These are phyloP conservation scores for Melastoma malabathricum DNA, from an alignment of 345 rosid species.

Conservation along the genomic window DNA sequence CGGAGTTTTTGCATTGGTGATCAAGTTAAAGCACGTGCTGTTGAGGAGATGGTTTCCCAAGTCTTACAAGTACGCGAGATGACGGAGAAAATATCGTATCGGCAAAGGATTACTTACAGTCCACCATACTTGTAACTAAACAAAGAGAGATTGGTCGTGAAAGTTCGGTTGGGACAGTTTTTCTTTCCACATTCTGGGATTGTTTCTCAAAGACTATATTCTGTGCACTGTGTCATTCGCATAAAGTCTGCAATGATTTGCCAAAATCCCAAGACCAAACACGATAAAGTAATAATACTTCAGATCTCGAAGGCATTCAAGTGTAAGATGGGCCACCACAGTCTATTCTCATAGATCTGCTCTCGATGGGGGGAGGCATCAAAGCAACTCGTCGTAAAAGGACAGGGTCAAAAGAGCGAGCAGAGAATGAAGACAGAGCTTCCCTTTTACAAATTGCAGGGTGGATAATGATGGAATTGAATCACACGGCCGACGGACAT, in stretches of 20 bases:
- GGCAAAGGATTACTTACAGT: too few relatives aligned
- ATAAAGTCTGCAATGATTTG: too few relatives aligned
- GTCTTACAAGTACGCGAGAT: conserved; percentile 44
- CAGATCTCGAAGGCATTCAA: background rate
- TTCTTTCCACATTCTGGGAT: too few relatives aligned
- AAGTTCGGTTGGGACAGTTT: too few relatives aligned
- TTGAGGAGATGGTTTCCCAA: conserved; percentile 64
- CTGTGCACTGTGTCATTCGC: too few relatives aligned
- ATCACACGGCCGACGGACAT: background rate
- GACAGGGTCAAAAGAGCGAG: conserved; percentile 1
- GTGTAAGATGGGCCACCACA: background rate
- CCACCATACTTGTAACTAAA: too few relatives aligned
- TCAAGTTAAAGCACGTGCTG: conserved; percentile 63
- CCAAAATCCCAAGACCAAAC: too few relatives aligned
- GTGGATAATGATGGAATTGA: conserved; percentile 7
- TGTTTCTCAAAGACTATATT: too few relatives aligned
- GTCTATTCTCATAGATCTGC: background rate
- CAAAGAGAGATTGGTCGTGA: too few relatives aligned
- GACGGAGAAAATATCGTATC: too few relatives aligned
- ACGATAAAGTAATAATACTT: background rate
- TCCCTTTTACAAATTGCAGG: conserved; percentile 11
- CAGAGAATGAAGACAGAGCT: conserved; percentile 10
- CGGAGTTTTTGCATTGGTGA: conserved; percentile 39
- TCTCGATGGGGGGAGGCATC: background rate
- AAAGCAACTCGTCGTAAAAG: background rate